A percentile compares a stretch with the other conserved stretches of the same genome.
Conservation (phyloP, 2,329 filamentous ascomycete species). For the Monilinia laxa region DNA sequence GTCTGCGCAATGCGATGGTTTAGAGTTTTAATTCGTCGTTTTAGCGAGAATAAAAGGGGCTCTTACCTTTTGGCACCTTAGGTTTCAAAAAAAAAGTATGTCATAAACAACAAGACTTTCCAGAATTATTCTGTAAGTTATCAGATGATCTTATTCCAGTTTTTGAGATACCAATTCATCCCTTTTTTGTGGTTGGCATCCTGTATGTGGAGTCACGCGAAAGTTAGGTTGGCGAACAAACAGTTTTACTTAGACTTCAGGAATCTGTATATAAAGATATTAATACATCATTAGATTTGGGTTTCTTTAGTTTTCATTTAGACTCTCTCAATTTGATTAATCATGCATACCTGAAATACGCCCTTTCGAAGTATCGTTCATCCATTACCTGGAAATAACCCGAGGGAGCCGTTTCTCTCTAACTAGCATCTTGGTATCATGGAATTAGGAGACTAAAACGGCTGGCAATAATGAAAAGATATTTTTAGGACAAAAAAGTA, state of each 20-base stretch:
- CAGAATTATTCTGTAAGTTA: rapidly evolving
- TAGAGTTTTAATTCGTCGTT: background rate
- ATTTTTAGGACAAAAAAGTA: background rate
- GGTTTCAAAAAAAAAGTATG: background rate
- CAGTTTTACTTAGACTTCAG: background rate
- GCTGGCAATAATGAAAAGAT: background rate
- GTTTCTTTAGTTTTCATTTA: too few species aligned
- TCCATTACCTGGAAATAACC: too few species aligned
- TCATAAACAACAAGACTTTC: background rate
- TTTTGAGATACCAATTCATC: rapidly evolving
- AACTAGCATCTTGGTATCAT: background rate
- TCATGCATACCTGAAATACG: too few species aligned
- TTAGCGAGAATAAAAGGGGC: slow-evolving; percentile 6
- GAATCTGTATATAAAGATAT: background rate
- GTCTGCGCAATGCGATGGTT: background rate
- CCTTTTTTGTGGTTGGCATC: background rate
- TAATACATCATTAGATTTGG: background rate
- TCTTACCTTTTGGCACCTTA: rapidly evolving
- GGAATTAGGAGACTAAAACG: background rate
- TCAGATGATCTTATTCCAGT: rapidly evolving
- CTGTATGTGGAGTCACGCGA: background rate
- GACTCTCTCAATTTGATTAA: too few species aligned
- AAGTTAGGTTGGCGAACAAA: background rate
- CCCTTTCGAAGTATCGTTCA: too few species aligned
- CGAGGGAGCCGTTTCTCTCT: too few species aligned